phyloP scores from a whole-genome alignment of 805 yeast genomes.

The Zygotorulaspora sp. region DNA sequence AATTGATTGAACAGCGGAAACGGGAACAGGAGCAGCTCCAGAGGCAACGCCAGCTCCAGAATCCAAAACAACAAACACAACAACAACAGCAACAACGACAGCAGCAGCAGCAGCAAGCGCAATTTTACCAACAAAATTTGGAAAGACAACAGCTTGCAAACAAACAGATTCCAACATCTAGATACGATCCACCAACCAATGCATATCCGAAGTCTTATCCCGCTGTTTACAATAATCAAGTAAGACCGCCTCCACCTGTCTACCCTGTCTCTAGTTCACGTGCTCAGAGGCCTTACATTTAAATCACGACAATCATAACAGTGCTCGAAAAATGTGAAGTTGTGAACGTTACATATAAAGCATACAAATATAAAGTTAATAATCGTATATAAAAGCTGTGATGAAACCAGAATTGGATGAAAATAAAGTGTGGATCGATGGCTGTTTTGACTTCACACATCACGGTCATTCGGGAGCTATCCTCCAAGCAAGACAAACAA shows the following conservation, averaged over 20 bases:
- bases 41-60: conserved; percentile 4
- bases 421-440: conserved; percentile 87
- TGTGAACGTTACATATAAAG: no score
- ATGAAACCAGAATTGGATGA: conserved; percentile 8
- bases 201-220: not conserved
- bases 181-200: conserved; percentile 1
- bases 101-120: conserved; percentile 2
- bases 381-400: no score
- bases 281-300: conserved; percentile 14
- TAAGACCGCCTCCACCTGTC: conserved; percentile 11
- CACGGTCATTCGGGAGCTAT: conserved; percentile 98
- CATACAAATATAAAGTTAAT: conserved; percentile 1
- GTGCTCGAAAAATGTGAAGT: no score
- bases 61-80: conserved; percentile 5
- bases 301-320: no score
- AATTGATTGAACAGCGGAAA: not conserved
- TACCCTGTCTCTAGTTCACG: conserved; percentile 9
- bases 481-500: conserved; percentile 84
- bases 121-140: conserved; percentile 1
- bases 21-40: not conserved
- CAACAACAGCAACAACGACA: conserved; percentile 2
- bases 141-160: not conserved
- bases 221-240: conserved; percentile 2
- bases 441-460: conserved; percentile 96
- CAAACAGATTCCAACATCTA: not conserved